phyloP scores from a whole-genome alignment of 2,329 filamentous ascomycete genomes.

The Bimuria novae-zelandiae region DNA sequence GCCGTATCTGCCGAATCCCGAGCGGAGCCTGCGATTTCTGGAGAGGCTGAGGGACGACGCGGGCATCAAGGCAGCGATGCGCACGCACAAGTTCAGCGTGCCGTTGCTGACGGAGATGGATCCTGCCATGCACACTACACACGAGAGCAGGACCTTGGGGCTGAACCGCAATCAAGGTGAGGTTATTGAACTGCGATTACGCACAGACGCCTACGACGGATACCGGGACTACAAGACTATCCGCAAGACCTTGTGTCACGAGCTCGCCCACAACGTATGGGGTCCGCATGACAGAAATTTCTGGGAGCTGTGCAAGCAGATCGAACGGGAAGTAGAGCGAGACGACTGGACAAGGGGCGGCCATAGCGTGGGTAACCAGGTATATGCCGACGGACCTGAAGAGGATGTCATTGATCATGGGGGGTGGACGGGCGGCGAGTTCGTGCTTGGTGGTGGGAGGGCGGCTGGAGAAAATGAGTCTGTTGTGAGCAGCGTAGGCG shows the following conservation, averaged over 20 bases:
- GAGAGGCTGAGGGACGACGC: constrained; percentile 78
- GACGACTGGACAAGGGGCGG: constrained; percentile 80
- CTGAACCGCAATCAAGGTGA: constrained; percentile 87
- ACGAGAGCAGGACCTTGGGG: constrained; percentile 81
- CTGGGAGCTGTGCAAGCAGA: constrained; percentile 85
- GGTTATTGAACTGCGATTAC: constrained; percentile 84
- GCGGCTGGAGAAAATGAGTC: constrained; percentile 18
- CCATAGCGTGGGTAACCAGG: constrained; percentile 38
- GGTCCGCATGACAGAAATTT: constrained; percentile 83
- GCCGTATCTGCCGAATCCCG: constrained; percentile 74
- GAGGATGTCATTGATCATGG: constrained; percentile 48
- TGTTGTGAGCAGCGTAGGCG: constrained; percentile 30
- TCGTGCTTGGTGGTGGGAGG: constrained; percentile 38
- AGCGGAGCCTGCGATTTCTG: constrained; percentile 72
- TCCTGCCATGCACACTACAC: constrained; percentile 78
- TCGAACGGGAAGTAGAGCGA: constrained; percentile 82
- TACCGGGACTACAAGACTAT: constrained; percentile 93
- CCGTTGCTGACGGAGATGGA: constrained; percentile 95
- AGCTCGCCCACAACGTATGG: constrained; percentile 90
- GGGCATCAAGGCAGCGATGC: constrained; percentile 84
- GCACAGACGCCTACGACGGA: constrained; percentile 94
- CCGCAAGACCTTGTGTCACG: constrained; percentile 89
- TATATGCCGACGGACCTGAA: constrained; percentile 36
- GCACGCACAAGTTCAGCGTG: constrained; percentile 81
- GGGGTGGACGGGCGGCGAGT: constrained; percentile 50